Evolutionary conservation across 2,329 filamentous ascomycete species (phyloP), one percentile per base, ranked within the genome.

Genomic region (Xylariaceae sp.): DNA sequence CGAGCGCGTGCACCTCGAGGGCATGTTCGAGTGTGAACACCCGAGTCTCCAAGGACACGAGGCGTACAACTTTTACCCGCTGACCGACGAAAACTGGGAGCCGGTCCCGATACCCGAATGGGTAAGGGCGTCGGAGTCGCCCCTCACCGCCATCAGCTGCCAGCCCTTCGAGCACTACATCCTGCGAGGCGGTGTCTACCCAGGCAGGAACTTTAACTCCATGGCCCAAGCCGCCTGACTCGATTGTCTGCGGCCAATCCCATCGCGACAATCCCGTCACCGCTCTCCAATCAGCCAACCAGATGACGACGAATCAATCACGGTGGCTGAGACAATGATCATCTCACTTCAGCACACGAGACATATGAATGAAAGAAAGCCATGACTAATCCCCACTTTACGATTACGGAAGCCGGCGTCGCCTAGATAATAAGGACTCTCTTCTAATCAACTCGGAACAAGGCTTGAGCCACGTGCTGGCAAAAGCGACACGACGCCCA

Each of bases 1-100:
- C 26, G 56, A 67, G 46, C 60, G 63, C 14, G 56, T 71, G 36
- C 64, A 68, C 36, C 55, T 72, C 34, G 66, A 70, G 42, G 70
- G 70, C 3, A 66, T 69, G 35, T 65, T 68, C 31, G 62, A 66
- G 44, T 67, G 65, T 31, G 63, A 65, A 16, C 59, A 63, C 34
- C 56, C 57, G 26, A 58, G 59, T 47, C 51, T 62, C 2, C 57
- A 55, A 19, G 55, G 61, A 9, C 55, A 63, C 45, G 66, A 70
- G 49, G 51, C 57, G 11, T 69, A 67, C 53, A 59, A 61, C 44
- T 70, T 70, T 46, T 61, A 61, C 34, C 59, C 65, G 2, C 53
- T 64, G 34, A 64, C 64, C 21, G 60, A 67, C 47, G 66, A 68
- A 38, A 48, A 63, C 12, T 69, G 66, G 66, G 54, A 59, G 34